phyloP scores from a whole-genome alignment of 306 rosid genomes.

The Malus fusca region DNA sequence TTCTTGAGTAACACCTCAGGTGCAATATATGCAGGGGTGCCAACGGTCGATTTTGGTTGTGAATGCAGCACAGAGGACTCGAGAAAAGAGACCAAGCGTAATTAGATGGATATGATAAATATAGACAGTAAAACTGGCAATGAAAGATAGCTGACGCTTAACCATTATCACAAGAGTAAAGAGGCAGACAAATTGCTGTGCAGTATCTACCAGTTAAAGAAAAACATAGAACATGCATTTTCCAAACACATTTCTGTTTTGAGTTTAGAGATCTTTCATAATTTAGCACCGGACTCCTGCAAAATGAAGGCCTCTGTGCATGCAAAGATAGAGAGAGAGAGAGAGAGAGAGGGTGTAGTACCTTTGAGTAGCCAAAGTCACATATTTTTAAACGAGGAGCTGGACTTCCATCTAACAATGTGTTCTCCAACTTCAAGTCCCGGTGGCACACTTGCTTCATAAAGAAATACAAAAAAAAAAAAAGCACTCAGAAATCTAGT shows the following conservation, averaged over 20 bases:
- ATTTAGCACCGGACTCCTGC: neutral
- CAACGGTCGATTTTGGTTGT: constrained; percentile 95
- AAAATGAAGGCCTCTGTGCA: neutral
- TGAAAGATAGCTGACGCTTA: neutral
- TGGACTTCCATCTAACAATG: constrained; percentile 87
- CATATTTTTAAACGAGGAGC: constrained; percentile 94
- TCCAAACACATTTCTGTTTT: constrained; percentile 1
- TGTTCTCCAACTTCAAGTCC: constrained; percentile 90
- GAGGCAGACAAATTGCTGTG: neutral
- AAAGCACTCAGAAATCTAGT: constrained; percentile 3
- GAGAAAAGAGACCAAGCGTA: constrained; percentile 21
- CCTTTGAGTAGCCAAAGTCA: constrained; percentile 96
- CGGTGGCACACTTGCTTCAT: constrained; percentile 93
- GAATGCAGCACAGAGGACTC: constrained; percentile 95
- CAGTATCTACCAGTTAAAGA: neutral
- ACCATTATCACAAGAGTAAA: neutral
- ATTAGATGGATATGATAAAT: constrained; percentile 16
- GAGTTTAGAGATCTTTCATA: neutral
- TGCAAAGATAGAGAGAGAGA: neutral
- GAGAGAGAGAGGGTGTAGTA: constrained; percentile 9
- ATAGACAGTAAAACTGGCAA: neutral
- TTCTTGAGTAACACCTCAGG: constrained; percentile 94
- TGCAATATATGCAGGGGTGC: constrained; percentile 95
- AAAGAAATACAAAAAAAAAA: constrained; percentile 5
- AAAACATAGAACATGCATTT: neutral